Evolutionary conservation across 208 protist genomes (phyloP).

Genomic region (Acanthamoeba castellanii): DNA sequence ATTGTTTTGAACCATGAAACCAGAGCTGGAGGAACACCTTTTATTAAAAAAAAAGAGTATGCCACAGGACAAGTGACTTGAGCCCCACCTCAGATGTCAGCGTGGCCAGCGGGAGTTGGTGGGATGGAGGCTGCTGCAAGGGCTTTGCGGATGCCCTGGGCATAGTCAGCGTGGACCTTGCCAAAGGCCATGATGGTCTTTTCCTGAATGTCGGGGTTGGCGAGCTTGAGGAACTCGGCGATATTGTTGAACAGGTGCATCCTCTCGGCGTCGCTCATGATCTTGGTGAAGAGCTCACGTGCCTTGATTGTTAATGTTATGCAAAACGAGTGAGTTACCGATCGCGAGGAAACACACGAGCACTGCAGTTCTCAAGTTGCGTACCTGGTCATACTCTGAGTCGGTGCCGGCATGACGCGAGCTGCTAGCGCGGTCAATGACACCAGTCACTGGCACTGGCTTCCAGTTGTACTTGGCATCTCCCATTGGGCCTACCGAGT

Average conservation of each 20-base stretch:
- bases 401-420: neutral
- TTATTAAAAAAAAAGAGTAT: too few relatives aligned
- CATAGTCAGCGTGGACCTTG: neutral
- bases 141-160: neutral
- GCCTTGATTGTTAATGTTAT: neutral
- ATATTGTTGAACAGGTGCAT: conserved; percentile 29
- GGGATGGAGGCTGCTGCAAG: neutral
- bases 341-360: neutral
- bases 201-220: conserved; percentile 12
- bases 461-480: conserved; percentile 49
- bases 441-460: neutral
- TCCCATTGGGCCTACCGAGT: neutral
- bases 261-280: neutral
- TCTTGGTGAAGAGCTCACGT: conserved; percentile 14
- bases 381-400: neutral
- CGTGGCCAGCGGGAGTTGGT: neutral
- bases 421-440: neutral
- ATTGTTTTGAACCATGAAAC: too few relatives aligned
- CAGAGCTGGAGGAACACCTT: too few relatives aligned
- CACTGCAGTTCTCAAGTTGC: neutral
- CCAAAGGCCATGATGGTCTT: neutral
- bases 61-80: too few relatives aligned
- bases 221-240: neutral
- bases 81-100: neutral
- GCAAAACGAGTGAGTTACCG: neutral